Evolutionary conservation across 345 rosid genomes (phyloP).

Genomic region (Sisymbrium irio): DNA sequence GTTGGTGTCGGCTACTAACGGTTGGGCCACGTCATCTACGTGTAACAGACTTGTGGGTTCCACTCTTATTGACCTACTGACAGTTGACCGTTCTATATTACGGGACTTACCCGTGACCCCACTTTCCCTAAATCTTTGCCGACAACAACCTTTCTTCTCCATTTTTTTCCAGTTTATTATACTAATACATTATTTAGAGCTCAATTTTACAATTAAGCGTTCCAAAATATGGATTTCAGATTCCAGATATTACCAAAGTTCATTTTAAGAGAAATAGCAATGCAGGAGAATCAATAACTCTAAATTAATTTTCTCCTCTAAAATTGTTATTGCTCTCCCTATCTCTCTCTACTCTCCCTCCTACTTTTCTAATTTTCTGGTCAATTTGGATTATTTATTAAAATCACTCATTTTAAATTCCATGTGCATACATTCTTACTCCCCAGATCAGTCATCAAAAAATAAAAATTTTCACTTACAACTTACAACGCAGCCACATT

Average conservation of each 20-base stretch:
- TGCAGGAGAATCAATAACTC: too few relatives aligned
- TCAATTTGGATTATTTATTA: too few relatives aligned
- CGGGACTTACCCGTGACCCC: background rate
- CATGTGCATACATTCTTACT: background rate
- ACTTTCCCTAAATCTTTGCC: constrained; percentile 15
- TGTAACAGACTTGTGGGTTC: constrained; percentile 6
- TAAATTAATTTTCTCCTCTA: too few relatives aligned
- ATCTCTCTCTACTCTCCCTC: too few relatives aligned
- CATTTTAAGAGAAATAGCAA: too few relatives aligned
- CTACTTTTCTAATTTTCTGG: too few relatives aligned
- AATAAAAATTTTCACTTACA: background rate
- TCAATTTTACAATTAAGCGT: background rate
- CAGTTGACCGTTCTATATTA: constrained; percentile 24
- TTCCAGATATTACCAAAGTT: background rate
- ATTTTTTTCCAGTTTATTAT: background rate
- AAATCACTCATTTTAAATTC: too few relatives aligned
- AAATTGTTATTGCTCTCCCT: too few relatives aligned
- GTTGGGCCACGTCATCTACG: constrained; percentile 32
- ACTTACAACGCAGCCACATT: background rate
- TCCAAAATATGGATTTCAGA: background rate
- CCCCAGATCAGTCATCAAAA: too few relatives aligned
- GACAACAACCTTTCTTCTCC: constrained; percentile 14
- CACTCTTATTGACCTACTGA: constrained; percentile 15
- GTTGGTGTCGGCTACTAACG: constrained; percentile 34
- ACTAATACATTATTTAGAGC: too few relatives aligned